phyloP scores from a whole-genome alignment of 176 grass and related monocot genomes.

The Pontederia paniculata region DNA sequence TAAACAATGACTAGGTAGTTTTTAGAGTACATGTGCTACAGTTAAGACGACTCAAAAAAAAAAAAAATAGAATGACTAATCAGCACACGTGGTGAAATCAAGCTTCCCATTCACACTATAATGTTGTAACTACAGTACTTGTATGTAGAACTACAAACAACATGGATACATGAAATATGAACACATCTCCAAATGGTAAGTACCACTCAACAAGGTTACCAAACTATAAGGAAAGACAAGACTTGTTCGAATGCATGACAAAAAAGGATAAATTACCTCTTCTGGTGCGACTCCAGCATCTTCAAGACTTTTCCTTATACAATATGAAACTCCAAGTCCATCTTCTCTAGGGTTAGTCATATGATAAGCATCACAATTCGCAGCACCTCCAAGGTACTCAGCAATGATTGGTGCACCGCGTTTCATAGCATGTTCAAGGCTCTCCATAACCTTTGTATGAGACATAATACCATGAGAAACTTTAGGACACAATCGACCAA shows the following conservation, averaged over 20 bases:
- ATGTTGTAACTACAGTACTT: too few relatives aligned
- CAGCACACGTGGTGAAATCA: too few relatives aligned
- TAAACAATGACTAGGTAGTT: too few relatives aligned
- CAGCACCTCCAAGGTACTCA: slow-evolving; percentile 49
- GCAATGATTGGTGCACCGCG: slow-evolving; percentile 46
- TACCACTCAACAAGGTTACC: too few relatives aligned
- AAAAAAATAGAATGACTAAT: too few relatives aligned
- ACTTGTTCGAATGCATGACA: background rate
- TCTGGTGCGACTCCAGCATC: slow-evolving; percentile 55
- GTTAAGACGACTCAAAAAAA: too few relatives aligned
- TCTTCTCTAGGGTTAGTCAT: slow-evolving; percentile 57
- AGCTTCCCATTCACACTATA: too few relatives aligned
- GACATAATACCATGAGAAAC: background rate
- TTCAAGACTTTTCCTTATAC: slow-evolving; percentile 39
- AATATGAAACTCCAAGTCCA: slow-evolving; percentile 45
- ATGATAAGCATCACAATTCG: slow-evolving; percentile 67
- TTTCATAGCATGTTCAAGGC: slow-evolving; percentile 55
- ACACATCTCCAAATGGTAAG: background rate
- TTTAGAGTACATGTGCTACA: too few relatives aligned
- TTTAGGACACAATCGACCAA: too few relatives aligned
- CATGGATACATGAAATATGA: background rate
- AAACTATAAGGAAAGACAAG: background rate
- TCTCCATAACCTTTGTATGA: slow-evolving; percentile 43
- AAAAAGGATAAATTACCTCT: slow-evolving; percentile 24
- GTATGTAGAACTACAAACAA: too few relatives aligned